phyloP scores from a whole-genome alignment of 345 rosid species.

The Euphorbia pulcherrima region DNA sequence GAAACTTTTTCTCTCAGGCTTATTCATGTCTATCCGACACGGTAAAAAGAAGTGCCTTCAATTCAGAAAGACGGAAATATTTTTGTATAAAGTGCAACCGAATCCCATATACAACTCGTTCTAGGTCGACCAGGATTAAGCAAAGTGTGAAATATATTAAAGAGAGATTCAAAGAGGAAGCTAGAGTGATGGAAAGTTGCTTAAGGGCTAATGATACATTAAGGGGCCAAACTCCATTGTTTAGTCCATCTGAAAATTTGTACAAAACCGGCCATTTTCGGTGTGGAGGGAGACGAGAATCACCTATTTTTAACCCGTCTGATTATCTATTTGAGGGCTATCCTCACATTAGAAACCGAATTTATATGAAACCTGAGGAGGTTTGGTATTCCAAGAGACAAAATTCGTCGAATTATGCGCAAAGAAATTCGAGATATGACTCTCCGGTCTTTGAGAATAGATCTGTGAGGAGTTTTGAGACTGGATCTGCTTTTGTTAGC shows the following conservation, averaged over 20 bases:
- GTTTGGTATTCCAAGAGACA: constrained; percentile 24
- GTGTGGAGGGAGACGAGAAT: constrained; percentile 35
- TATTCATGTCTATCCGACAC: constrained; percentile 60
- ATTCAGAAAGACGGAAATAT: constrained; percentile 48
- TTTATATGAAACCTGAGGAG: constrained; percentile 24
- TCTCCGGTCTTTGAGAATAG: constrained; percentile 47
- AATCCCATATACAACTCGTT: constrained; percentile 21
- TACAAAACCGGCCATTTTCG: constrained; percentile 18
- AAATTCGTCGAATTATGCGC: constrained; percentile 14
- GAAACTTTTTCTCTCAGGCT: constrained; percentile 46
- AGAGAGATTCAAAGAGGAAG: constrained; percentile 73
- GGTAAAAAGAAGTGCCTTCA: constrained; percentile 54
- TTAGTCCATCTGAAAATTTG: constrained; percentile 20
- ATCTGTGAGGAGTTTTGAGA: constrained; percentile 36
- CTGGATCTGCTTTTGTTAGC: constrained; percentile 52
- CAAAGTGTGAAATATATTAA: constrained; percentile 45
- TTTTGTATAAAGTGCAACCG: constrained; percentile 54
- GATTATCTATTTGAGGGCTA: constrained; percentile 54
- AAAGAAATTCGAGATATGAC: constrained; percentile 18
- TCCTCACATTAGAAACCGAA: constrained; percentile 60
- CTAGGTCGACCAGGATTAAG: constrained; percentile 25
- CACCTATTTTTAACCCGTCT: constrained; percentile 67
- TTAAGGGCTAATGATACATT: constrained; percentile 40
- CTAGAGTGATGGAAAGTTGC: constrained; percentile 71
- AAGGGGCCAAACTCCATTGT: constrained; percentile 29